Percentiles rank a stretch among this genome's conserved stretches.
phyloP scores from a whole-genome alignment of 176 grass and related monocot genomes.

The Zizania latifolia region DNA sequence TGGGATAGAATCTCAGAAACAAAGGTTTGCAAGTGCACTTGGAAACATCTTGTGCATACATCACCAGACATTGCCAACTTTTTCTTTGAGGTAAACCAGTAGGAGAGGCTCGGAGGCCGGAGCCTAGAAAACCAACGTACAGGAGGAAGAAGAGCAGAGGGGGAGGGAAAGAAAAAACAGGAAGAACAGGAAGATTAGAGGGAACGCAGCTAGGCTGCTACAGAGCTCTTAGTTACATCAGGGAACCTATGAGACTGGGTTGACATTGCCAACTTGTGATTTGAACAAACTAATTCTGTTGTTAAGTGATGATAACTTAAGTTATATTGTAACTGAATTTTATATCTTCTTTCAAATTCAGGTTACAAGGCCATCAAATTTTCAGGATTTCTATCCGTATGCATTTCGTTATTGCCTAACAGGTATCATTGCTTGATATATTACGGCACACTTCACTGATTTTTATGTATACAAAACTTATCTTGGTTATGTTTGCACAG shows the following conservation, averaged over 20 bases:
- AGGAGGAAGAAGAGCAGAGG: no score
- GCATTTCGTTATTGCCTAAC: conserved; percentile 94
- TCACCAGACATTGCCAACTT: not conserved
- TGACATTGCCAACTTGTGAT: conserved; percentile 9
- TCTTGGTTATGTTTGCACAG: conserved; percentile 43
- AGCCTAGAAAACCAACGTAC: no score
- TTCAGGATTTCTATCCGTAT: conserved; percentile 87
- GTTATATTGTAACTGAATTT: conserved; percentile 8
- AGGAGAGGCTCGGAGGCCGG: no score
- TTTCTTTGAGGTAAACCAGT: no score
- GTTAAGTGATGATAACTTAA: not conserved
- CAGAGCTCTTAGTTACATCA: no score
- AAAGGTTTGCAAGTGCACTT: not conserved
- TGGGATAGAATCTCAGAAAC: not conserved
- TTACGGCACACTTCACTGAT: not conserved
- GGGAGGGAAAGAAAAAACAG: no score
- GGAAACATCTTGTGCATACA: not conserved
- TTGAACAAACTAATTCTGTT: not conserved
- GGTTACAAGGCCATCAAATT: conserved; percentile 86
- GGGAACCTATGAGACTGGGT: no score
- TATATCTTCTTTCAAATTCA: conserved; percentile 36
- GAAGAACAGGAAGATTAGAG: no score
- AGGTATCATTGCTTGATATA: conserved; percentile 51
- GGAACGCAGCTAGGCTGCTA: no score
- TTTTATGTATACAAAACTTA: conserved; percentile 17